A percentile compares a stretch with the other conserved stretches of the same genome.
phyloP scores from a whole-genome alignment of 78 protist genomes.

The Andalucia godoyi region DNA sequence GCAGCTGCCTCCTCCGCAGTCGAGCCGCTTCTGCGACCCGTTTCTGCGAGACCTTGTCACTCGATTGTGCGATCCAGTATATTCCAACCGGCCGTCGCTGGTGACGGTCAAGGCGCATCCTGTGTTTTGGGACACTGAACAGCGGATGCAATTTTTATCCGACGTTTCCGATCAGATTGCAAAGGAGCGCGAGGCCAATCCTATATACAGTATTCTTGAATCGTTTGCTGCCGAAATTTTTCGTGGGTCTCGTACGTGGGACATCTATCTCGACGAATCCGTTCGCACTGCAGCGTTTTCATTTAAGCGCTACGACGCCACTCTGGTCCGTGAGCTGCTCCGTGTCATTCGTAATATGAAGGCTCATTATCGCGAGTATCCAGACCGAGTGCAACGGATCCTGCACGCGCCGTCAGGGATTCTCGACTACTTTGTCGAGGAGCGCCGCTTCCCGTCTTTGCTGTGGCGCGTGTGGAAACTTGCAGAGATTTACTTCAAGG shows the following conservation, averaged over 20 bases:
- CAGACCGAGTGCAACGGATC: not conserved
- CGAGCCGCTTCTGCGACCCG: no score
- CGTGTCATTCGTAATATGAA: not conserved
- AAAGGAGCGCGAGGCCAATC: not conserved
- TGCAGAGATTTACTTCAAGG: no score
- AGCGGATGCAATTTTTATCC: not conserved
- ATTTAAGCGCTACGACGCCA: not conserved
- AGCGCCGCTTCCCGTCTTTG: no score
- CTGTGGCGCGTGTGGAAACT: no score
- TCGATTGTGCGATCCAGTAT: not conserved
- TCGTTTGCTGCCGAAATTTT: not conserved
- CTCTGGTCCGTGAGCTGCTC: not conserved
- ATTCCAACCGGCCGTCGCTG: not conserved
- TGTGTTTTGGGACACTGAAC: not conserved
- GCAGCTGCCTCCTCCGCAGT: constrained; percentile 2
- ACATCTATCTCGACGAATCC: not conserved
- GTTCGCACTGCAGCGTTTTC: not conserved
- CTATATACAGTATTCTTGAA: not conserved
- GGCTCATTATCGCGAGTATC: constrained; percentile 3
- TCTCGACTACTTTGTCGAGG: not conserved
- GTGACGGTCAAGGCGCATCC: not conserved
- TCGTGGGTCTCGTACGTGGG: not conserved
- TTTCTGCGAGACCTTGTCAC: not conserved
- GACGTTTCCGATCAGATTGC: not conserved
- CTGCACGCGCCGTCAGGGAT: not conserved